Percentiles rank a stretch among this genome's conserved stretches.
phyloP scores from a whole-genome alignment of 306 rosid genomes.

The Trichosanthes cucumerina region DNA sequence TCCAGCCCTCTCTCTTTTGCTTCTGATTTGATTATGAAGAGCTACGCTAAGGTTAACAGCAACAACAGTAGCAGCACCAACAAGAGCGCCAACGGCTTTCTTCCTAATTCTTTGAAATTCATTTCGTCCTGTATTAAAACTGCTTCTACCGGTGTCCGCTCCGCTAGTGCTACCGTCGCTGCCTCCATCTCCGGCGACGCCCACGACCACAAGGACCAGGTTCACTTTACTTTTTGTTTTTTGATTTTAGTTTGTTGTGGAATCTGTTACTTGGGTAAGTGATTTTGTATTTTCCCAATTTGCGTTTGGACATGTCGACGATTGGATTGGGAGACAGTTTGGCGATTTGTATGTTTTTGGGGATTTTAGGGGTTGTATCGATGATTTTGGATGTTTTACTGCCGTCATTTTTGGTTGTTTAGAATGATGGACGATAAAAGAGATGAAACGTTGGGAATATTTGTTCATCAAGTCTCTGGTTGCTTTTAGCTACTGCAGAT shows the following conservation, averaged over 20 bases:
- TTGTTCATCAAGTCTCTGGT: neutral
- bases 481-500: neutral
- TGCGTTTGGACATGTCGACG: neutral
- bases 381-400: neutral
- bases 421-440: neutral
- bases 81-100: conserved; percentile 37
- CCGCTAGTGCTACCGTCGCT: conserved; percentile 78
- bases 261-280: neutral
- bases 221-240: neutral
- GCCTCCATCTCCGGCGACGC: conserved; percentile 70
- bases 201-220: conserved; percentile 67
- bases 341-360: neutral
- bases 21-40: conserved; percentile 54
- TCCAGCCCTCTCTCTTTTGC: neutral
- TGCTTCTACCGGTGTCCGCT: conserved; percentile 83
- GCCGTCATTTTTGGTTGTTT: neutral
- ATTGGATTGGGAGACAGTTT: neutral
- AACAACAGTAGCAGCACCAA: conserved; percentile 19
- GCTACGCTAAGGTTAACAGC: conserved; percentile 38
- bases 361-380: neutral
- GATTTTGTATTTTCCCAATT: neutral
- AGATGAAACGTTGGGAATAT: neutral
- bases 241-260: neutral
- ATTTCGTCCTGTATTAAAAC: conserved; percentile 83
- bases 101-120: conserved; percentile 81